Percentiles rank a stretch among this genome's conserved stretches.
Evolutionary conservation across 495 filamentous ascomycete species (phyloP).

Genomic region (Bryoglossum gracile): DNA sequence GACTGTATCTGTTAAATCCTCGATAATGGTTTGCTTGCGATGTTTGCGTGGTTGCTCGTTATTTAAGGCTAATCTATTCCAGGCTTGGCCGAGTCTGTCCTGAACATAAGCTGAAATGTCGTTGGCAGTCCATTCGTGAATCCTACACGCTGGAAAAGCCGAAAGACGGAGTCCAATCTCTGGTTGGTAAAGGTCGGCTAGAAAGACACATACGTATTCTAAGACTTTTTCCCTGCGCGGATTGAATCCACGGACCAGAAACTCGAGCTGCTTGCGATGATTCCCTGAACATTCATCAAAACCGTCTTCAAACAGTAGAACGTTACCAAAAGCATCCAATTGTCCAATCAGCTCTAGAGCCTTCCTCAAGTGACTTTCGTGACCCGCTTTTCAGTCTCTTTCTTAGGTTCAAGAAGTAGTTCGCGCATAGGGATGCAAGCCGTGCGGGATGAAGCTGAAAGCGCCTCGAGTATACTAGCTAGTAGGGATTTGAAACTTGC

Average conservation of each 20-base stretch:
- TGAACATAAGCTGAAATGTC: constrained; percentile 22
- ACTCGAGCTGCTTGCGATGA: constrained; percentile 10
- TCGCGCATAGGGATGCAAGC: constrained; percentile 18
- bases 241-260: constrained; percentile 3
- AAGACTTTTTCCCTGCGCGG: not conserved
- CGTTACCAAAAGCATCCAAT: not conserved
- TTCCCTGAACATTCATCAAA: constrained; percentile 11
- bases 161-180: constrained; percentile 9
- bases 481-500: constrained; percentile 25
- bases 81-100: constrained; percentile 3
- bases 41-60: not conserved
- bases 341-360: constrained; percentile 6
- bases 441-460: constrained; percentile 48
- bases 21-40: not conserved
- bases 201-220: constrained; percentile 11
- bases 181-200: constrained; percentile 5
- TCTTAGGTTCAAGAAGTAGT: constrained; percentile 1
- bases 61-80: not conserved
- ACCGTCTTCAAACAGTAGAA: constrained; percentile 10
- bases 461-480: constrained; percentile 12
- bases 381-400: constrained; percentile 1
- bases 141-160: constrained; percentile 3
- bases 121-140: constrained; percentile 23
- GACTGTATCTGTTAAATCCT: constrained; percentile 1
- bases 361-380: constrained; percentile 1